These are phyloP conservation scores for Oxytropis ochrocephala DNA, from an alignment of 306 rosid genomes.

Conservation along the genomic window DNA sequence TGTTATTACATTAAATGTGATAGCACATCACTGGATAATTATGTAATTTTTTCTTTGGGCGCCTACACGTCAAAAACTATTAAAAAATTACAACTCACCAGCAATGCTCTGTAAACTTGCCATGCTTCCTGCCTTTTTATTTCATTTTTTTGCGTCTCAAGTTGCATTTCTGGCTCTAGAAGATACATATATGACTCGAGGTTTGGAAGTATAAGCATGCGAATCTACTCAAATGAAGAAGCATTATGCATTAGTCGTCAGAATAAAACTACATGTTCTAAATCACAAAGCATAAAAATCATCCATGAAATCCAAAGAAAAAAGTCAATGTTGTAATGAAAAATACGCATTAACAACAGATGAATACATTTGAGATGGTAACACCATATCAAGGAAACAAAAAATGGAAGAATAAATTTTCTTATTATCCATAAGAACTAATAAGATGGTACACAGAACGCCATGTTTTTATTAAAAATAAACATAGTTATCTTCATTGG, in stretches of 20 bases:
- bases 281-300: conserved; percentile 8
- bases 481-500: conserved; percentile 8
- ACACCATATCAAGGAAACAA: background rate
- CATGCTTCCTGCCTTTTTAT: conserved; percentile 81
- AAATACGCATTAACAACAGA: background rate
- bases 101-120: conserved; percentile 79
- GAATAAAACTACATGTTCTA: conserved; percentile 8
- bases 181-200: conserved; percentile 80
- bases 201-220: conserved; percentile 75
- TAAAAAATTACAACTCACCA: conserved; percentile 49
- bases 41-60: too few relatives aligned
- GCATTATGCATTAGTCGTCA: conserved; percentile 6
- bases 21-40: background rate
- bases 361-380: conserved; percentile 2
- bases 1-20: background rate
- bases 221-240: conserved; percentile 49
- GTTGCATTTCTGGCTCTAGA: conserved; percentile 73
- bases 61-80: background rate
- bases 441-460: background rate
- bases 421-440: background rate
- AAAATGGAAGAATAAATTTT: background rate
- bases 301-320: background rate
- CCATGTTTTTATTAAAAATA: background rate
- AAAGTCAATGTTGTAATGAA: conserved; percentile 1
- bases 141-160: conserved; percentile 70